Conservation (phyloP, 441 rosid species). For the Adansonia rubrostipa region DNA sequence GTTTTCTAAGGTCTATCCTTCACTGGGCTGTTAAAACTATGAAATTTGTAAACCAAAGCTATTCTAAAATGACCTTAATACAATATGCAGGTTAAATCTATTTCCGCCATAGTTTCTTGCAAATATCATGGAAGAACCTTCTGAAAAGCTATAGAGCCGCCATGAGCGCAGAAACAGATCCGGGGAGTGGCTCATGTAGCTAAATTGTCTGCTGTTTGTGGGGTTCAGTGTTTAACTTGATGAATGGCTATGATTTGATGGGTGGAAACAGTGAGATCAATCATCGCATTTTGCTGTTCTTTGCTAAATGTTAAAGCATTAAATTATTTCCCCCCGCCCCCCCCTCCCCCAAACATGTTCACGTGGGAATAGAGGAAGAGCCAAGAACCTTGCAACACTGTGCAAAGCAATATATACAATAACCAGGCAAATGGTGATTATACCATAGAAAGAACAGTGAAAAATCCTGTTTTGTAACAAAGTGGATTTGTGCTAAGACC, state of each 20-base stretch:
- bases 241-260: neutral
- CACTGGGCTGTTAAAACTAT: neutral
- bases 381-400: neutral
- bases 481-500: neutral
- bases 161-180: neutral
- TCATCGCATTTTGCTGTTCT: too few relatives aligned
- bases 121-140: neutral
- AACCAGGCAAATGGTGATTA: neutral
- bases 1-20: slow-evolving; percentile 30
- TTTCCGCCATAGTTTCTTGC: neutral
- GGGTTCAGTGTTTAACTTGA: neutral
- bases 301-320: too few relatives aligned
- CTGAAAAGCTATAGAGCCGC: neutral
- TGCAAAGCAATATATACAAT: neutral
- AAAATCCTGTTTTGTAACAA: neutral
- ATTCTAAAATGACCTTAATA: neutral
- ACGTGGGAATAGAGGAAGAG: neutral
- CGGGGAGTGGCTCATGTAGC: neutral
- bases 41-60: slow-evolving; percentile 7
- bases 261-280: neutral
- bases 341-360: neutral
- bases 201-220: neutral
- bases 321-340: too few relatives aligned
- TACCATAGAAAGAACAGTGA: too few relatives aligned
- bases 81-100: neutral